phyloP scores from a whole-genome alignment of 2,329 filamentous ascomycete species.

The Aspergillus amoenus region DNA sequence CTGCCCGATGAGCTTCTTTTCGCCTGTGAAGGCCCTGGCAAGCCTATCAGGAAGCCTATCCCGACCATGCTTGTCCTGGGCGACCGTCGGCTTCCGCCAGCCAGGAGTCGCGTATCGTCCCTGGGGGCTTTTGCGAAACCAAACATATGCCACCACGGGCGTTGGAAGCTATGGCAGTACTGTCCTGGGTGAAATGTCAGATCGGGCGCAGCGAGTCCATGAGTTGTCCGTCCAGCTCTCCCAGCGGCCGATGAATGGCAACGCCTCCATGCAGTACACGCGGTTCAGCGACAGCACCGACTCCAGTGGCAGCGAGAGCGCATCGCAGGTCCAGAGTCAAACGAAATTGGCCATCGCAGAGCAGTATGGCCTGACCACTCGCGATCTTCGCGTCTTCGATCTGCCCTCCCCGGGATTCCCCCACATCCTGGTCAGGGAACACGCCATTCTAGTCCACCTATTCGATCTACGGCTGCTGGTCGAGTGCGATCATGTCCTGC shows the following conservation, averaged over 20 bases:
- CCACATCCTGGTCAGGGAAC: slow-evolving; percentile 34
- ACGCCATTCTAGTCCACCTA: slow-evolving; percentile 34
- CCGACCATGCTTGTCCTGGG: not conserved
- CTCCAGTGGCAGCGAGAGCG: not conserved
- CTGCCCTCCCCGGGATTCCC: slow-evolving; percentile 34
- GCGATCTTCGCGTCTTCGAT: slow-evolving; percentile 36
- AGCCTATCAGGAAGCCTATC: not conserved
- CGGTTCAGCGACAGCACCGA: not conserved
- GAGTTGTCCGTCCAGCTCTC: not conserved
- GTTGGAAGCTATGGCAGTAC: not conserved
- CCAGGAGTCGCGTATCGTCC: not conserved
- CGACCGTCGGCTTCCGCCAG: not conserved
- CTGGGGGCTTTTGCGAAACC: not conserved
- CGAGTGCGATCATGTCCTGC: slow-evolving; percentile 30
- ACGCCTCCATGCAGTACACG: not conserved
- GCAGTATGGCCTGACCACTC: slow-evolving; percentile 23
- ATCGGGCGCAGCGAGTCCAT: not conserved
- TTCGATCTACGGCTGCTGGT: slow-evolving; percentile 39
- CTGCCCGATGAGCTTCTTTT: not conserved
- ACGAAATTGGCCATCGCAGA: slow-evolving; percentile 22
- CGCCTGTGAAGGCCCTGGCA: not conserved
- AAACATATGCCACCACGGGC: not conserved
- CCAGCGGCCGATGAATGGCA: not conserved
- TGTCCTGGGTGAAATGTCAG: too few relatives aligned
- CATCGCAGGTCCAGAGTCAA: not conserved